Base-by-base conservation (phyloP, 2,329 filamentous ascomycete species). In the Ophiostoma perfectum region DNA sequence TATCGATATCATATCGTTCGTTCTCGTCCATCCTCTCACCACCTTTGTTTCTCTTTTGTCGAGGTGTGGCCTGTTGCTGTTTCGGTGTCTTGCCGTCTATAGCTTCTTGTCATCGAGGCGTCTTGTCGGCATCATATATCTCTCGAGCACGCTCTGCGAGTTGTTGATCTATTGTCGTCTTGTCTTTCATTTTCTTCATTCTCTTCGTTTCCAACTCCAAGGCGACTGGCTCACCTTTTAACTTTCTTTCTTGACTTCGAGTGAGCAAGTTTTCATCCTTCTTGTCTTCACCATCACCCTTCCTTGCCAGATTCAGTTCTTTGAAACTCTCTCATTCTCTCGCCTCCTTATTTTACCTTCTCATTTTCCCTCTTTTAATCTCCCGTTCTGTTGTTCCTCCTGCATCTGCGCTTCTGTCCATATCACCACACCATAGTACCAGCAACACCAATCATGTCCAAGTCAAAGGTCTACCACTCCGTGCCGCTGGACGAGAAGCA, bases 401-500 rank as follows among this genome's bases (percentile, higher is more conserved):
- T 27, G 44, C 58, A 52, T 27, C 39, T 47, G 18, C 49, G 18
- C 8, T 36, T 45, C 5, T 64, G 14, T 36, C 41, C 5, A 65
- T 41, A 18, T 18, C 8, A 55, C 11, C 49, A 55, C 18, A 55
- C 49, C 60, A 42, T 18, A 39, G 27, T 11, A 62, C 39, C 62
- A 64, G 16, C 42, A 70, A 71, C 69, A 69, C 69, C 69, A 49
- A 73, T 79, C 18, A 64, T 64, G 63, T 27, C 63, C 27, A 45
- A 64, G 78, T 71, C 76, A 12, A 78, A 76, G 66, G 58, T 73
- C 45, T 80, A 80, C 69, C 77, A 76, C 38, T 70, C 76, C 1
- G 73, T 78, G 16, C 74, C 77, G 70, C 73, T 76, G 18, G 78
- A 79, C 66, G 78, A 80, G 74, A 77, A 75, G 68, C 71, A 77